Evolutionary conservation across 2,329 filamentous ascomycete genomes (phyloP).

Genomic region (Cladophialophora carrionii): DNA sequence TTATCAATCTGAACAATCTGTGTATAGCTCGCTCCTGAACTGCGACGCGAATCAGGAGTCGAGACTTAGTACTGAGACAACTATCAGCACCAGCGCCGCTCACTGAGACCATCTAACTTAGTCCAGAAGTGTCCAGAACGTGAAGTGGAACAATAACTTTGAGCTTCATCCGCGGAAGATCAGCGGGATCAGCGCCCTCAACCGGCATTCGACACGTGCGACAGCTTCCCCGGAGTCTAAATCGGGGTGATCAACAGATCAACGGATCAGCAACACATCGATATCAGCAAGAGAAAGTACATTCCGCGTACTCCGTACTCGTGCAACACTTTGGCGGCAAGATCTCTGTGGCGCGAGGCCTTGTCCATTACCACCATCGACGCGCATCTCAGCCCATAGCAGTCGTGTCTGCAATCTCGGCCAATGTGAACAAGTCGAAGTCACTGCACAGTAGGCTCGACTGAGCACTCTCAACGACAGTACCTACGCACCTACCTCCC

Average conservation of each 20-base stretch:
- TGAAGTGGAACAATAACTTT: background rate
- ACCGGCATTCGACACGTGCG: constrained; percentile 29
- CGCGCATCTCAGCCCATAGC: background rate
- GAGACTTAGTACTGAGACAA: background rate
- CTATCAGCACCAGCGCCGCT: constrained; percentile 8
- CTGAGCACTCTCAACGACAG: background rate
- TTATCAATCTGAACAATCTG: background rate
- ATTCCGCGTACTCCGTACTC: background rate
- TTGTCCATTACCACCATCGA: background rate
- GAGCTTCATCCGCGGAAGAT: constrained; percentile 23
- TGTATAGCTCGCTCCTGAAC: background rate
- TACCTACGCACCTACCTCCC: background rate
- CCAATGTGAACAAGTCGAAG: constrained; percentile 6
- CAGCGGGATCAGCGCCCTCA: constrained; percentile 32
- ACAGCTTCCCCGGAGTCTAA: constrained; percentile 15
- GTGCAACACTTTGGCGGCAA: background rate
- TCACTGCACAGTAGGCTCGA: background rate
- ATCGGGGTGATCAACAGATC: constrained; percentile 18
- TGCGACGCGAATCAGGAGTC: constrained; percentile 3
- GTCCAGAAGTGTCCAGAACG: constrained; percentile 10
- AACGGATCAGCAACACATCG: constrained; percentile 13
- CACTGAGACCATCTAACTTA: constrained; percentile 22
- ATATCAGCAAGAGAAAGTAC: constrained; percentile 6
- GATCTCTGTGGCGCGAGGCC: background rate
- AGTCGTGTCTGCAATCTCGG: background rate